Base-by-base conservation (phyloP, 768 basidiomycete species). In the Porpolomopsis calyptriformis region DNA sequence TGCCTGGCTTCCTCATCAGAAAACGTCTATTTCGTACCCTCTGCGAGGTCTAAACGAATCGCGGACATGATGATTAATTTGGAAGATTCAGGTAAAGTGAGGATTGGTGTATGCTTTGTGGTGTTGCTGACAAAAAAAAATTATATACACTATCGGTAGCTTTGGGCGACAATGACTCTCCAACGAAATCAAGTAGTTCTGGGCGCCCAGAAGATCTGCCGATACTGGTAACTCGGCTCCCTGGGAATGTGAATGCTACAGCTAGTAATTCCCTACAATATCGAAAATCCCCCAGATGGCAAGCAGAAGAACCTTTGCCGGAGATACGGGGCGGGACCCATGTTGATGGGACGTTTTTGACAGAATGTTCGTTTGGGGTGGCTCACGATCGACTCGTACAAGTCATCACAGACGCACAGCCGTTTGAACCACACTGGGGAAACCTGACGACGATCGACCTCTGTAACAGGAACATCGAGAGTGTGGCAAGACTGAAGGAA, bases 381-480 rank as follows among this genome's bases (percentile, higher is more conserved):
- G 77, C 91, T n/a, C 88, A 89, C 55, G 94, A 97, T 59, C 76
- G 78, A 37, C 76, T 99, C 4, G 84, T 98, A 1, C 78, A 87
- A 60, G 80, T 88, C 55, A 89, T 99, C 57, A 97, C 93, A 35
- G 92, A 97, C 56, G 79, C 92, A 10, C 84, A 92, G 58, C 91
- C 93, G 16, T 96, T 87, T 62, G 89, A 92, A 57, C 91, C 93
- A 19, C 74, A 88, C 58, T 99, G 96, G 96, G 93, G 97, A 55
- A 70, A 75, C 33, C 64, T 99, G 49, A 68, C 56, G 46, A 63
- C 67, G 20, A 80, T 99, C 53, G 82, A 97, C 58, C 67, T 99
- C 47, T 78, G 77, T 22, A 64, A 69, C 26, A 82, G 80, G 60
- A 77, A 75, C 41, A 63, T 87, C 41, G 88, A 91, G 53, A 90